Base-by-base conservation (phyloP, 192 early-diverging fungal species). In the Pilobolus umbonatus region DNA sequence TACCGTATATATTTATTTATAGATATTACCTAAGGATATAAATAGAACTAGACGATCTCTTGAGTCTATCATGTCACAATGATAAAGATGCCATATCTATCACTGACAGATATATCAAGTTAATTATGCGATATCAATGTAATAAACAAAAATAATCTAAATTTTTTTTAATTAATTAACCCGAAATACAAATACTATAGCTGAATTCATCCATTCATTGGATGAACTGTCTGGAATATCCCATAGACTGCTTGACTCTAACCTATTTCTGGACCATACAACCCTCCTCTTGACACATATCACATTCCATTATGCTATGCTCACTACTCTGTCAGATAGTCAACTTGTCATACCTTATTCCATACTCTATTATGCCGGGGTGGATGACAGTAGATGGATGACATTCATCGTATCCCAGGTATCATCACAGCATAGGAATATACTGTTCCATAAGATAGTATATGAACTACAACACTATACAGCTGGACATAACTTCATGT, bases 361-460 rank as follows among this genome's bases (percentile, higher is more conserved):
- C 15, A 22, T 28, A 3, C 12, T 49, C 25, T 49, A 49, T 28
- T 28, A 49, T 28, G 29, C 29, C 5, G 47, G 47, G 29, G 29
- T 22, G 47, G 47, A 49, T 22, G 47, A 49, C 29, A 49, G 47
- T 49, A 22, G 47, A 22, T 49, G 47, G 47, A 49, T 49, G 47
- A 49, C 47, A 28, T 49, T 49, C 17, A 49, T 49, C 29, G 47
- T 49, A 49, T 28, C 47, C 47, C 14, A 49, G 29, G 47, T 25
- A 22, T 25, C 14, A n/a, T 22, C 29, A 49, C 47, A 28, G 29
- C 47, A 49, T 6, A 15, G 29, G 25, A 49, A 49, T 29, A 3
- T 11, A 22, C 47, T 49, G 25, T 49, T 49, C 29, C 25, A 25
- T 12, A 49, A 49, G 11, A 49, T 49, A 12, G 5, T 49, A 49